Conservation (phyloP, 129 eudicot species). For the Ambrosia artemisiifolia region DNA sequence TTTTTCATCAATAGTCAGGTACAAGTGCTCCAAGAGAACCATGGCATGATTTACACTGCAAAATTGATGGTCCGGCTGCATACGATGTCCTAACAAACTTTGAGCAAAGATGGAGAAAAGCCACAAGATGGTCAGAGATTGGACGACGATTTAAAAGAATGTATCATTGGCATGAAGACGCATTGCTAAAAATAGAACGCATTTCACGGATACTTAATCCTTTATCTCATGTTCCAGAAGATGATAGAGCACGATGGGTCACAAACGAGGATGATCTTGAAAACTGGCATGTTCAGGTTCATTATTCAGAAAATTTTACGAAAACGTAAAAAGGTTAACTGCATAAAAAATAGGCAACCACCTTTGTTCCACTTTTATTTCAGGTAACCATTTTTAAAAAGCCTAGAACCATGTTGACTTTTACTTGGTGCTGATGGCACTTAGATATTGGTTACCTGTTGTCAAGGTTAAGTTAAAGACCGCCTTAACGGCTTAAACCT, state of each 20-base stretch:
- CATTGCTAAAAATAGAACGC: slow-evolving; percentile 60
- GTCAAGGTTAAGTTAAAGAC: no score
- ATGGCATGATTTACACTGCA: slow-evolving; percentile 89
- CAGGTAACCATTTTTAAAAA: no score
- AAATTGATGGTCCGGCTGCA: slow-evolving; percentile 88
- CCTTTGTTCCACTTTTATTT: no score
- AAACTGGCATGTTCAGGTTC: slow-evolving; percentile 87
- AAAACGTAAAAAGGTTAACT: background rate
- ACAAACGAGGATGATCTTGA: slow-evolving; percentile 57
- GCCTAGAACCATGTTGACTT: no score
- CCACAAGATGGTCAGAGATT: slow-evolving; percentile 63
- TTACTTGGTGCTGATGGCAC: no score
- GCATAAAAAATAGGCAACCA: background rate
- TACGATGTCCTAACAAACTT: slow-evolving; percentile 79
- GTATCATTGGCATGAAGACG: slow-evolving; percentile 79
- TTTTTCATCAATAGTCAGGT: slow-evolving; percentile 48
- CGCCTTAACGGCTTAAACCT: no score
- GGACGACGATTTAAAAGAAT: slow-evolving; percentile 52
- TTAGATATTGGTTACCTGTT: no score
- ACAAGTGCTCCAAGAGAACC: slow-evolving; percentile 73
- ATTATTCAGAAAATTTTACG: slow-evolving; percentile 1
- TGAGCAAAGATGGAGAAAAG: slow-evolving; percentile 91
- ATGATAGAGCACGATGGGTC: slow-evolving; percentile 48
- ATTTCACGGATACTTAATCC: slow-evolving; percentile 70
- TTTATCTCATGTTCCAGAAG: slow-evolving; percentile 32